Percentiles rank a stretch among this genome's conserved stretches.
Conservation (phyloP, 2,329 filamentous ascomycete species). For the Aquanectria penicillioides region DNA sequence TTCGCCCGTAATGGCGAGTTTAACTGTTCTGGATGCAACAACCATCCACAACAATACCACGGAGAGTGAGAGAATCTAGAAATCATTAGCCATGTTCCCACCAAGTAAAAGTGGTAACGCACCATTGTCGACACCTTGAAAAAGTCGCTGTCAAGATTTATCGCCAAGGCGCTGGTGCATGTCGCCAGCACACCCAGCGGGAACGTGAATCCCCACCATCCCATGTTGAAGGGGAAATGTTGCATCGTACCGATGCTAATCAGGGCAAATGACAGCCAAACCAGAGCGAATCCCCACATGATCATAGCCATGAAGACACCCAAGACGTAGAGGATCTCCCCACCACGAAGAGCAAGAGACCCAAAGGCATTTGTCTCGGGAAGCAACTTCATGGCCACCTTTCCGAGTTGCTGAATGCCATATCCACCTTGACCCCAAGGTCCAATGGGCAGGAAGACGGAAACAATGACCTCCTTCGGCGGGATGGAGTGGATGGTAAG, state of each 20-base stretch:
- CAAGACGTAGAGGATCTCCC: conserved; percentile 64
- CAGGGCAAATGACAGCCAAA: conserved; percentile 56
- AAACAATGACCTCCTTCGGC: conserved; percentile 73
- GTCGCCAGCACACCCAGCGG: conserved; percentile 57
- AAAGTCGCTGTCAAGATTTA: conserved; percentile 54
- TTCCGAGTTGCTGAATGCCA: conserved; percentile 62
- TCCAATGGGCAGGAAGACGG: conserved; percentile 73
- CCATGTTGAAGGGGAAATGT: conserved; percentile 57
- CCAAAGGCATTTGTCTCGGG: conserved; percentile 56
- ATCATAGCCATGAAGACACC: conserved; percentile 59
- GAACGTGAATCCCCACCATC: conserved; percentile 61
- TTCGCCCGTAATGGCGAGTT: conserved; percentile 51
- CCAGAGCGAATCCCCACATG: conserved; percentile 57
- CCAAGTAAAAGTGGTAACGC: neutral
- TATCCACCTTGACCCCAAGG: conserved; percentile 75
- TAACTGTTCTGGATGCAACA: conserved; percentile 51
- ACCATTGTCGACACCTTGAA: conserved; percentile 54
- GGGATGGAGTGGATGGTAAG: conserved; percentile 74
- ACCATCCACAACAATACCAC: conserved; percentile 56
- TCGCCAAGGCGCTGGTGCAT: conserved; percentile 51
- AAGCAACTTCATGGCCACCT: conserved; percentile 55
- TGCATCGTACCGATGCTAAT: conserved; percentile 53
- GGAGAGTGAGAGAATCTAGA: conserved; percentile 51
- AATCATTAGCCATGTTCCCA: conserved; percentile 17
- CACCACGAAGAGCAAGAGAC: conserved; percentile 48